Base-by-base conservation (phyloP, 2,329 filamentous ascomycete species). In the Trichoderma oligosporum region DNA sequence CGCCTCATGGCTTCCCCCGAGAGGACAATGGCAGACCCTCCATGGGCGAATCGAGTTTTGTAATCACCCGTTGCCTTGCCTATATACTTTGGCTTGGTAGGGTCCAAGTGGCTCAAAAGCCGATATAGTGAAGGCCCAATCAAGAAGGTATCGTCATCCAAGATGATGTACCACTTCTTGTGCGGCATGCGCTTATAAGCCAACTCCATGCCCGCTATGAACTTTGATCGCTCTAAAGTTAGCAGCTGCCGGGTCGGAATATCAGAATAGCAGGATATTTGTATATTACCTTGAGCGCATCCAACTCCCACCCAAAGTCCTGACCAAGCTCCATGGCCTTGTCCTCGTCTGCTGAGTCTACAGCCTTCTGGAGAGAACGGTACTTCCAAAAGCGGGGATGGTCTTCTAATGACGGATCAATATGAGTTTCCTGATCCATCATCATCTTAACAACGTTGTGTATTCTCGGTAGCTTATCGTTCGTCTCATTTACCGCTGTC, bases 131-230 rank as follows among this genome's bases (percentile, higher is more conserved):
- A 80, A 2, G 76, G 71, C 51, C 74, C 74, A 42, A 82, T 72
- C 42, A 83, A 65, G 64, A 78, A 83, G 1, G 79, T 83, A 64
- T 84, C 81, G 66, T 83, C 81, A 66, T 83, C 81, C 12, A 81
- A 67, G 61, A 83, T 76, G 60, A 83, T 66, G 63, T 82, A 83
- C 81, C 81, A 83, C 65, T 81, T 81, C 70, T 82, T 83, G 60
- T 72, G 66, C 0, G 80, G 81, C 64, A 82, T 71, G 14, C 69
- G 72, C 36, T 72, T 67, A 70, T 78, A 81, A 18, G 77, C 71
- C 60, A 80, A 74, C 61, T 82, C 78, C 62, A 84, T 75, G 41
- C 79, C 77, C 38, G 79, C 76, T 51, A 83, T 76, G 64, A 82
- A 82, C 80, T 82, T n/a, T 42, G 44, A 49, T 51, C 33, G 53